Evolutionary conservation across 2,329 filamentous ascomycete genomes (phyloP).

Genomic region (Ophiostoma triangulosporum): DNA sequence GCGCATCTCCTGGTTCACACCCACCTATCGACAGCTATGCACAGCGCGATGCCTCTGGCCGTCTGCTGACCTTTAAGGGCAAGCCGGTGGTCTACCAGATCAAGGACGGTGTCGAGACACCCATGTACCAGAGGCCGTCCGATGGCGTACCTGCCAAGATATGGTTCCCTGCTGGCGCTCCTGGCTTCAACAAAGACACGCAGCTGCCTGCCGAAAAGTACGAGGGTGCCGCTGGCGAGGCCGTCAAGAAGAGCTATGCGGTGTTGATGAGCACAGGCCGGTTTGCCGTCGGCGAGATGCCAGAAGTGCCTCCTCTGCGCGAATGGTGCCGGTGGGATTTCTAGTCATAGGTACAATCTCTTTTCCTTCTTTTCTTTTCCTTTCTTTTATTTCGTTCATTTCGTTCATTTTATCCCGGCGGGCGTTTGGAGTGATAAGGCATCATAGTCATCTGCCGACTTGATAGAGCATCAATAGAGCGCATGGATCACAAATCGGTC

Average conservation of each 20-base stretch:
- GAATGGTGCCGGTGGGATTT: slow-evolving; percentile 68
- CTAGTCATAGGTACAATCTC: slow-evolving; percentile 21
- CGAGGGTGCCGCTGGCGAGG: slow-evolving; percentile 19
- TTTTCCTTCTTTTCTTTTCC: not conserved
- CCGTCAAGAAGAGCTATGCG: slow-evolving; percentile 44
- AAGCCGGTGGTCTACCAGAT: slow-evolving; percentile 19
- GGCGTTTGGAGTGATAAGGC: not conserved
- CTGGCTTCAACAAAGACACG: slow-evolving; percentile 47
- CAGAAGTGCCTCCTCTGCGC: slow-evolving; percentile 60
- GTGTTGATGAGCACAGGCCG: slow-evolving; percentile 49
- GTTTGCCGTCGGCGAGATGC: slow-evolving; percentile 61
- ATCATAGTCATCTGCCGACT: not conserved
- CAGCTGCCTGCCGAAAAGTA: slow-evolving; percentile 41
- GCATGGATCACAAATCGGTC: not conserved
- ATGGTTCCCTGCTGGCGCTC: slow-evolving; percentile 61
- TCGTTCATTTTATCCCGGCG: not conserved
- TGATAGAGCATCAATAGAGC: not conserved
- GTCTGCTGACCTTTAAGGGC: slow-evolving; percentile 21
- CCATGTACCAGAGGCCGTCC: not conserved
- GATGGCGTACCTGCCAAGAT: slow-evolving; percentile 37
- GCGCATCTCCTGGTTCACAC: slow-evolving; percentile 5
- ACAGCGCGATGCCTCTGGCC: slow-evolving; percentile 14
- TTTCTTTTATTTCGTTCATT: not conserved
- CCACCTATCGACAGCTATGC: slow-evolving; percentile 20
- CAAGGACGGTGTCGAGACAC: slow-evolving; percentile 25